Evolutionary conservation across 2,329 filamentous ascomycete genomes (phyloP).

Genomic region (Sphaerulina populicola): DNA sequence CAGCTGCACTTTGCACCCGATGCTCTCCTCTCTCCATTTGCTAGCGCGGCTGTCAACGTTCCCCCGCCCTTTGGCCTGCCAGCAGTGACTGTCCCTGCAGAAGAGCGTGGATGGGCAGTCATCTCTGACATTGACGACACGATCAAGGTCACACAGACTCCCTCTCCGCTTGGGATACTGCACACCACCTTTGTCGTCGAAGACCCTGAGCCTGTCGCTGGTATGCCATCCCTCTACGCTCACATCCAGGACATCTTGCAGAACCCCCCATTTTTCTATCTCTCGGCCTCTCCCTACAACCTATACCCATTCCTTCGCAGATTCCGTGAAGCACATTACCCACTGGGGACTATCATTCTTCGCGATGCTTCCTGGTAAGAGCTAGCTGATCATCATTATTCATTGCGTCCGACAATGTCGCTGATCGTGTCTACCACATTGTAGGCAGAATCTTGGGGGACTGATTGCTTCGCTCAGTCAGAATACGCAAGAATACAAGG

Average conservation of each 20-base stretch:
- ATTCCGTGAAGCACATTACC: conserved; percentile 65
- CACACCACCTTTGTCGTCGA: conserved; percentile 73
- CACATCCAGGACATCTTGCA: conserved; percentile 50
- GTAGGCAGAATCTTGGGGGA: conserved; percentile 64
- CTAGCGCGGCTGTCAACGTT: conserved; percentile 21
- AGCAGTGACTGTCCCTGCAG: conserved; percentile 66
- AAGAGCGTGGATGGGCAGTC: conserved; percentile 71
- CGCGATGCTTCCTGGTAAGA: conserved; percentile 64
- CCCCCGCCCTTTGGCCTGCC: conserved; percentile 36
- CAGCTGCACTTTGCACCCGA: conserved; percentile 25
- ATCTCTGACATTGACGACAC: conserved; percentile 92
- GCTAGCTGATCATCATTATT: no score
- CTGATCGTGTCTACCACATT: no score
- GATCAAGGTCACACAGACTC: conserved; percentile 82
- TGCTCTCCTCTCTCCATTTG: conserved; percentile 10
- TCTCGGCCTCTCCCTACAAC: conserved; percentile 90
- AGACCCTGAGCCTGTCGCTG: conserved; percentile 56
- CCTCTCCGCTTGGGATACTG: conserved; percentile 70
- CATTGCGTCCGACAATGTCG: no score
- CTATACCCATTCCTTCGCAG: conserved; percentile 75
- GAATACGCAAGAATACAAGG: conserved; percentile 79
- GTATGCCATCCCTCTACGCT: conserved; percentile 78
- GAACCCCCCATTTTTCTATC: conserved; percentile 76
- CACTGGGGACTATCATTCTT: conserved; percentile 70
- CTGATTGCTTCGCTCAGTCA: conserved; percentile 70